These are phyloP conservation scores for Puccinia triticina DNA, from an alignment of 1,284 basidiomycete genomes.

Conservation along the genomic window DNA sequence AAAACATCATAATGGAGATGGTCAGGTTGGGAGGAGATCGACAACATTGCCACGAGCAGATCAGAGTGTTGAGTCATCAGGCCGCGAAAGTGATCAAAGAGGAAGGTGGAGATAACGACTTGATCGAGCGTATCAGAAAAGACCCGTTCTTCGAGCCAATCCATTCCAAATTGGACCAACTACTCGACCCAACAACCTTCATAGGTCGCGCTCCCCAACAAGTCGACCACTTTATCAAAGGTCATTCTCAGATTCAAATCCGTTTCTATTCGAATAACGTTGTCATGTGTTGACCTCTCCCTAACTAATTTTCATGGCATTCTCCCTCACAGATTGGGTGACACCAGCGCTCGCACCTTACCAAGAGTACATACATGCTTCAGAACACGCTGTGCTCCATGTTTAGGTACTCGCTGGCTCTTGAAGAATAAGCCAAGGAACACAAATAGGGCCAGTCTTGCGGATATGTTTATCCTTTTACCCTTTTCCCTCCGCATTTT, in stretches of 20 bases:
- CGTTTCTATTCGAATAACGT: no score
- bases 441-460: no score
- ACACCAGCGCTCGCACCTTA: conserved; percentile 75
- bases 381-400: conserved; percentile 10
- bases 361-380: conserved; percentile 63
- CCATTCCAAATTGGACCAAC: conserved; percentile 62
- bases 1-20: conserved; percentile 99
- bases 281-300: no score
- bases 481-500: no score
- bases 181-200: conserved; percentile 79
- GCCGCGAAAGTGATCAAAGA: conserved; percentile 93
- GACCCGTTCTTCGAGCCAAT: conserved; percentile 71
- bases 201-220: conserved; percentile 89
- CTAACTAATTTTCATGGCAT: no score
- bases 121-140: conserved; percentile 79
- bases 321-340: conserved; percentile 86
- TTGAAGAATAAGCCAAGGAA: no score
- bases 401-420: conserved; percentile 9
- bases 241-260: conserved; percentile 48
- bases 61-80: conserved; percentile 93
- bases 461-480: no score
- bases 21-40: conserved; percentile 92
- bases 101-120: conserved; percentile 90
- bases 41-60: conserved; percentile 95
- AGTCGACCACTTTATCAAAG: conserved; percentile 65